phyloP scores from a whole-genome alignment of 2,329 filamentous ascomycete species.

The Alternaria rosae region DNA sequence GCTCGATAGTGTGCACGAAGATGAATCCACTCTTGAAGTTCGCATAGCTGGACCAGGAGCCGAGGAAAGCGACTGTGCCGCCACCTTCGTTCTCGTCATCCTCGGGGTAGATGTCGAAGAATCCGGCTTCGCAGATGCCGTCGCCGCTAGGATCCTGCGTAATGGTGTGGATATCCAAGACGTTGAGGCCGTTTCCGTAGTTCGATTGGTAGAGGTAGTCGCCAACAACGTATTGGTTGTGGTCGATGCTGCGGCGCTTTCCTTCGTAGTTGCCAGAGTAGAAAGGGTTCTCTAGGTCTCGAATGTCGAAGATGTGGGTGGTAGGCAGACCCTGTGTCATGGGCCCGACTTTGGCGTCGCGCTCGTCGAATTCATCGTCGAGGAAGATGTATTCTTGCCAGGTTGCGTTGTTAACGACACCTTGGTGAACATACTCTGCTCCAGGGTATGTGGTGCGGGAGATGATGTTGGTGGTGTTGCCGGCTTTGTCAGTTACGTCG shows the following conservation, averaged over 20 bases:
- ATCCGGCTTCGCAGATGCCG: constrained; percentile 50
- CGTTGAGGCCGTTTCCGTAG: constrained; percentile 50
- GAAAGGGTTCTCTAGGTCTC: constrained; percentile 37
- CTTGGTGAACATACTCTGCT: constrained; percentile 64
- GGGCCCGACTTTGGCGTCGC: constrained; percentile 36
- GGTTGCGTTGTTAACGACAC: constrained; percentile 41
- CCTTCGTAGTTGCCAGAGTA: constrained; percentile 52
- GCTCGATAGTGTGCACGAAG: constrained; percentile 48
- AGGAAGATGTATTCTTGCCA: constrained; percentile 41
- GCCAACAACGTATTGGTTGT: constrained; percentile 54
- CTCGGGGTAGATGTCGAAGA: constrained; percentile 53
- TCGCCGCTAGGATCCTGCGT: constrained; percentile 45
- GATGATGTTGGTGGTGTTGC: constrained; percentile 53
- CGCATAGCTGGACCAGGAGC: constrained; percentile 51
- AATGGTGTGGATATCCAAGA: constrained; percentile 48
- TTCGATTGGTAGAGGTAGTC: constrained; percentile 51
- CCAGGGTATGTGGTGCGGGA: constrained; percentile 61
- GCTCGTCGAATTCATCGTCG: constrained; percentile 44
- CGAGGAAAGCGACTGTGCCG: constrained; percentile 50
- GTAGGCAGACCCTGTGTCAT: constrained; percentile 39
- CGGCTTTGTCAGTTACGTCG: constrained; percentile 59
- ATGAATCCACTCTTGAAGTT: constrained; percentile 44
- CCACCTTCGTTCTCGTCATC: constrained; percentile 47
- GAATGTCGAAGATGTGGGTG: constrained; percentile 46
- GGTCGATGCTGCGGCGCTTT: constrained; percentile 47